phyloP scores from a whole-genome alignment of 306 rosid species.

The Arachis hypogaea region DNA sequence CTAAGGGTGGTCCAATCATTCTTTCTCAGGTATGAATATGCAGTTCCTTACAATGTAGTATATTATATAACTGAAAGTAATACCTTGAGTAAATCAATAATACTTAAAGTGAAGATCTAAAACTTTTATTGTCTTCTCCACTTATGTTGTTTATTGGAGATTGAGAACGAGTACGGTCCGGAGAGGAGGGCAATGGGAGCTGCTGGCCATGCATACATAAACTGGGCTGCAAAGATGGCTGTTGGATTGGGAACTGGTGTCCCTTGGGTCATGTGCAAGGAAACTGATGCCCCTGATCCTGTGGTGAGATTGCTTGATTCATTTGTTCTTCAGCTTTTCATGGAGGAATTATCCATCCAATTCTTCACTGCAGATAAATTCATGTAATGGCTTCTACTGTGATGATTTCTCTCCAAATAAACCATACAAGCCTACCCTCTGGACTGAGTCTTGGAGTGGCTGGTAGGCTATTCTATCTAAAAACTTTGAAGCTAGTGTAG shows the following conservation, averaged over 20 bases:
- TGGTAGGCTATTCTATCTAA: constrained; percentile 55
- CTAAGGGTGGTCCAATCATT: constrained; percentile 97
- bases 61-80: constrained; percentile 11
- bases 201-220: constrained; percentile 71
- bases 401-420: constrained; percentile 89
- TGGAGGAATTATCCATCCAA: constrained; percentile 27
- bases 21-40: constrained; percentile 81
- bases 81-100: constrained; percentile 13
- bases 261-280: constrained; percentile 99
- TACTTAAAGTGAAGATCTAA: neutral
- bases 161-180: constrained; percentile 93
- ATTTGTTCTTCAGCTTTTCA: neutral
- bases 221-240: constrained; percentile 98
- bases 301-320: constrained; percentile 54
- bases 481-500: constrained; percentile 21
- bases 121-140: neutral
- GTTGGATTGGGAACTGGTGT: constrained; percentile 85
- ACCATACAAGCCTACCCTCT: constrained; percentile 87
- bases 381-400: constrained; percentile 94
- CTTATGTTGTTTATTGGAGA: constrained; percentile 45
- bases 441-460: constrained; percentile 99
- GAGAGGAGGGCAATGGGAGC: constrained; percentile 65
- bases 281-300: constrained; percentile 98
- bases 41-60: constrained; percentile 2
- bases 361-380: constrained; percentile 69